phyloP scores from a whole-genome alignment of 495 filamentous ascomycete species.

The Aspergillus sclerotiicarbonarius region DNA sequence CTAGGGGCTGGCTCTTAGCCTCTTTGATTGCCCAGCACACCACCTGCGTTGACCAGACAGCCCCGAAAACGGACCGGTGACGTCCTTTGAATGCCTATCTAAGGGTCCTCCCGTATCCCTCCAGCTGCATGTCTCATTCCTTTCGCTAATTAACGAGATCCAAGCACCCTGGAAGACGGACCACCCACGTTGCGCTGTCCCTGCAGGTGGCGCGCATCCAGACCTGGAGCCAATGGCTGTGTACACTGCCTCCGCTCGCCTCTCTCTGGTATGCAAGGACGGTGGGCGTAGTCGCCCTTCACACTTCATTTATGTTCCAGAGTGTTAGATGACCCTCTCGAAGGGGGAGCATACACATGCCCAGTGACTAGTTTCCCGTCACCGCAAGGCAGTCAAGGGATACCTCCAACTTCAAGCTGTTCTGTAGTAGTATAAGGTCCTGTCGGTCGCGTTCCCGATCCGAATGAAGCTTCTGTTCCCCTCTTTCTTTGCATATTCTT shows the following conservation, averaged over 20 bases:
- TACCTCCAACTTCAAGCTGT: slow-evolving; percentile 9
- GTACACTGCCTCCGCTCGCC: slow-evolving; percentile 13
- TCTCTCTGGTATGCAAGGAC: slow-evolving; percentile 35
- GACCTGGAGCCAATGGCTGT: slow-evolving; percentile 22
- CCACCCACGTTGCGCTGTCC: slow-evolving; percentile 25
- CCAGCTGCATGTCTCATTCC: slow-evolving; percentile 24
- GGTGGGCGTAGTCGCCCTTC: slow-evolving; percentile 21
- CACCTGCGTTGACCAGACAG: slow-evolving; percentile 14
- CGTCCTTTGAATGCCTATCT: slow-evolving; percentile 10
- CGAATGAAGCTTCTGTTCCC: slow-evolving; percentile 2
- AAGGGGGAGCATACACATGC: slow-evolving; percentile 26
- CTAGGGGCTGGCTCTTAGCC: slow-evolving; percentile 20
- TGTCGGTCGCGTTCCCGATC: slow-evolving; percentile 8
- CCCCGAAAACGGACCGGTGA: slow-evolving; percentile 13
- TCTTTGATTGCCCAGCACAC: slow-evolving; percentile 27
- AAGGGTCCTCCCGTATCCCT: slow-evolving; percentile 18
- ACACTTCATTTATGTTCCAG: slow-evolving; percentile 23
- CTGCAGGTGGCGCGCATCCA: slow-evolving; percentile 19
- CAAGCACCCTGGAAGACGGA: slow-evolving; percentile 18
- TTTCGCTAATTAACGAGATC: slow-evolving; percentile 23
- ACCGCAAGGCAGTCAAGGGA: slow-evolving; percentile 24
- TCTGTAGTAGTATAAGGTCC: slow-evolving; percentile 24
- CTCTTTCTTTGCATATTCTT: background rate
- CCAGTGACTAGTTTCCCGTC: slow-evolving; percentile 19
- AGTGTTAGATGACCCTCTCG: slow-evolving; percentile 21